Conservation (phyloP, 2,329 filamentous ascomycete genomes). For the Daldinia sp. region DNA sequence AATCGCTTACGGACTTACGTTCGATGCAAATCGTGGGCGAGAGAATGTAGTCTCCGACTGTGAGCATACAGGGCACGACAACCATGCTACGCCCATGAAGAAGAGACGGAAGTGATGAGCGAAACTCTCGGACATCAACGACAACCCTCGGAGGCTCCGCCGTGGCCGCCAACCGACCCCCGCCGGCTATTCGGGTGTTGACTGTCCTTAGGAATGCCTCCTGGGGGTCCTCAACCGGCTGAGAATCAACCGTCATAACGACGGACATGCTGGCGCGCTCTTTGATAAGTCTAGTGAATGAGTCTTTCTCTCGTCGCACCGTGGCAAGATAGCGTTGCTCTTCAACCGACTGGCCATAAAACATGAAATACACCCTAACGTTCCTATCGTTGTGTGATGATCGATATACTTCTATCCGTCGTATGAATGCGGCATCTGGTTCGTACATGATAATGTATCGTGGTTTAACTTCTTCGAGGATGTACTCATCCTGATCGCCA, state of each 20-base stretch:
- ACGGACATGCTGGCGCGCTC: slow-evolving; percentile 94
- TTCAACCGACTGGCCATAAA: slow-evolving; percentile 93
- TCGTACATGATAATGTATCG: slow-evolving; percentile 99
- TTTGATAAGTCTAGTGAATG: slow-evolving; percentile 92
- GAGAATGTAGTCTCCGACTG: slow-evolving; percentile 94
- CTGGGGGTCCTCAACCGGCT: slow-evolving; percentile 79
- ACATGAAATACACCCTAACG: slow-evolving; percentile 95
- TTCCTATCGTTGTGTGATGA: slow-evolving; percentile 91
- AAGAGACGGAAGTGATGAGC: slow-evolving; percentile 89
- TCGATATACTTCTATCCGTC: slow-evolving; percentile 92
- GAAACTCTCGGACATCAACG: slow-evolving; percentile 95
- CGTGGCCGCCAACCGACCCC: slow-evolving; percentile 83
- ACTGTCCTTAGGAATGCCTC: slow-evolving; percentile 93
- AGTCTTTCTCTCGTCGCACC: slow-evolving; percentile 94
- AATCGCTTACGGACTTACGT: slow-evolving; percentile 89
- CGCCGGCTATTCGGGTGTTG: slow-evolving; percentile 95
- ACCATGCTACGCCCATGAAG: slow-evolving; percentile 88
- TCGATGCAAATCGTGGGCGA: slow-evolving; percentile 92
- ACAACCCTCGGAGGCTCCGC: slow-evolving; percentile 89
- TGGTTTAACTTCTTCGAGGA: slow-evolving; percentile 93
- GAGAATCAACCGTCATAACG: slow-evolving; percentile 77
- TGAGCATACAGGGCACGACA: slow-evolving; percentile 93
- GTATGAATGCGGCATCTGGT: slow-evolving; percentile 91
- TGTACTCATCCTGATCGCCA: slow-evolving; percentile 92
- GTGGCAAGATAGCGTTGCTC: slow-evolving; percentile 91